A percentile compares a stretch with the other conserved stretches of the same genome.
Conservation (phyloP, 768 basidiomycete species). For the Podaxis rugospora region DNA sequence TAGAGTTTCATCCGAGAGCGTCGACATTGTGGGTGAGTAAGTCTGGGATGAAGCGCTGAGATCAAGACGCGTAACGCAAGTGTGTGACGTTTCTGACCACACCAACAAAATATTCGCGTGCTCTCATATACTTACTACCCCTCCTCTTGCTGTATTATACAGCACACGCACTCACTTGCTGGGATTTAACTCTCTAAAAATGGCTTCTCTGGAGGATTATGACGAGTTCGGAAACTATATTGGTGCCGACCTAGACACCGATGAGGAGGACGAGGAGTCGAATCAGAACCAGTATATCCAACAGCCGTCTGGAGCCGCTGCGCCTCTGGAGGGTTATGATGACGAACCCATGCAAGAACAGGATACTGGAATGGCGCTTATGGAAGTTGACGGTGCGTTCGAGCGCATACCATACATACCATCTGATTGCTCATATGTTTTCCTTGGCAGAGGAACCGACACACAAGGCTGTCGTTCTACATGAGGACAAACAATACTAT, state of each 20-base stretch:
- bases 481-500: conserved; percentile 99
- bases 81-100: background rate
- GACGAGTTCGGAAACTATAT: conserved; percentile 98
- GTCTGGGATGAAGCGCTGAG: background rate
- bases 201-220: conserved; percentile 73
- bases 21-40: conserved; percentile 34
- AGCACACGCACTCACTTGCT: background rate
- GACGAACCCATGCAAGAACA: conserved; percentile 56
- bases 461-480: conserved; percentile 82
- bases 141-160: background rate
- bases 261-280: conserved; percentile 60
- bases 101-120: conserved; percentile 10
- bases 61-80: conserved; percentile 8
- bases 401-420: conserved; percentile 10
- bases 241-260: conserved; percentile 90
- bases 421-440: background rate
- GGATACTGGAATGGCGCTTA: conserved; percentile 56
- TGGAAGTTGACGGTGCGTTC: conserved; percentile 79
- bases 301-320: conserved; percentile 31
- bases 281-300: conserved; percentile 45
- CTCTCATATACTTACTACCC: background rate
- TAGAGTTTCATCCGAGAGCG: conserved; percentile 77
- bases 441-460: conserved; percentile 49
- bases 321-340: conserved; percentile 80
- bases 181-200: conserved; percentile 17